Conservation (phyloP, 768 basidiomycete genomes). For the Dioszegia aurantiaca region DNA sequence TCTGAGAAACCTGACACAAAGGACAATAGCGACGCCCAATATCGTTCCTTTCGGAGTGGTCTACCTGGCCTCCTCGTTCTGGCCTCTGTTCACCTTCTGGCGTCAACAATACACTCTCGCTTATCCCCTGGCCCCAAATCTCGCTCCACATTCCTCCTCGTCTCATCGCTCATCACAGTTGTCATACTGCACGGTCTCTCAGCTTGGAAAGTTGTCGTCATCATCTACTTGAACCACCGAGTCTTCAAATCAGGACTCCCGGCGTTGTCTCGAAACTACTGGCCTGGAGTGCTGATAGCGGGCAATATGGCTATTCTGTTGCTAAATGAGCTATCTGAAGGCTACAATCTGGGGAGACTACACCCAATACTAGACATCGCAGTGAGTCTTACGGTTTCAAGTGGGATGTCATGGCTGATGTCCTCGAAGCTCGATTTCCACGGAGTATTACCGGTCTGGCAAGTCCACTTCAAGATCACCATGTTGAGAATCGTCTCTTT, state of each 20-base stretch:
- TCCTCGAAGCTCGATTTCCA: constrained; percentile 50
- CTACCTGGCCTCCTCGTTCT: constrained; percentile 64
- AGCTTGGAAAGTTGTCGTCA: constrained; percentile 69
- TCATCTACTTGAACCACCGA: constrained; percentile 68
- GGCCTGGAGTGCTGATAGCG: constrained; percentile 61
- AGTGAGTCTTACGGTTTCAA: constrained; percentile 56
- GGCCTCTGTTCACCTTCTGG: constrained; percentile 61
- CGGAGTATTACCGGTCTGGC: constrained; percentile 87
- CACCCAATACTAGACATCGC: constrained; percentile 61
- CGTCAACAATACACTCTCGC: constrained; percentile 48
- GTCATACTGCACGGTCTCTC: constrained; percentile 76
- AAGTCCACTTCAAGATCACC: constrained; percentile 90
- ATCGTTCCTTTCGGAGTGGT: constrained; percentile 79
- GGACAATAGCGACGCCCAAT: constrained; percentile 93
- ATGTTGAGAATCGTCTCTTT: constrained; percentile 91
- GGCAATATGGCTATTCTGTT: constrained; percentile 75
- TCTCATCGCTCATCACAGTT: constrained; percentile 65
- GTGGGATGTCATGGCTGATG: constrained; percentile 1
- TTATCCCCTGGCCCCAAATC: constrained; percentile 8
- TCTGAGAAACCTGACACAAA: constrained; percentile 45
- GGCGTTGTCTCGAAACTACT: constrained; percentile 12
- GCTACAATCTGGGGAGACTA: constrained; percentile 67
- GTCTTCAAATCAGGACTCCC: constrained; percentile 57
- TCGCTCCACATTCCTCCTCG: constrained; percentile 27
- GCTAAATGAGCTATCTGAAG: constrained; percentile 68